A percentile compares a stretch with the other conserved stretches of the same genome.
These are phyloP conservation scores for Fusarium pininemorale DNA, from an alignment of 2,329 filamentous ascomycete species.

Conservation along the genomic window DNA sequence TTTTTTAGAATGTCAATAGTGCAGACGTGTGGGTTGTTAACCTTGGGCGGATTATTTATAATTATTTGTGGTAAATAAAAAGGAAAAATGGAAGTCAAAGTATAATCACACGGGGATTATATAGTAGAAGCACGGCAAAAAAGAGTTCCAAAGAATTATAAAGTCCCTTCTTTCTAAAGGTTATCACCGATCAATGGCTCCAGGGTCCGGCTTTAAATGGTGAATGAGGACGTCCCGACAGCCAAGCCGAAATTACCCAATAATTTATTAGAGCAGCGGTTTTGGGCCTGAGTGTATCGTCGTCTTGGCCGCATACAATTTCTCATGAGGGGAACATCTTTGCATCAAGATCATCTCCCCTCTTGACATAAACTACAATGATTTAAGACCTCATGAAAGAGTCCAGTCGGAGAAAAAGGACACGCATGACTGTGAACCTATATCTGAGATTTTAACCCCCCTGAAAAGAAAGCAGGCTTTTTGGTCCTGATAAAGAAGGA, in stretches of 20 bases:
- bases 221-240: not conserved
- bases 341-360: fast-evolving
- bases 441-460: too few relatives aligned
- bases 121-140: too few relatives aligned
- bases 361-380: too few relatives aligned
- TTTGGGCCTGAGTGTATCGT: not conserved
- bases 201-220: not conserved
- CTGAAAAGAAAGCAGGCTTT: too few relatives aligned
- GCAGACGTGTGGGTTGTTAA: too few relatives aligned
- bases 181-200: too few relatives aligned
- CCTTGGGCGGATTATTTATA: fast-evolving
- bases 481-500: not conserved
- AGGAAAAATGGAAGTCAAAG: fast-evolving
- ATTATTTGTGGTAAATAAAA: fast-evolving
- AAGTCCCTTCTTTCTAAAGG: too few relatives aligned
- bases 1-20: not conserved
- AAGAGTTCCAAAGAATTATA: fast-evolving
- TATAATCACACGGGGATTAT: fast-evolving
- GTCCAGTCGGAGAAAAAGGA: not conserved
- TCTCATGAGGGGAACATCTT: not conserved
- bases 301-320: not conserved
- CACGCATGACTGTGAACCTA: not conserved
- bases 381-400: not conserved
- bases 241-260: fast-evolving
- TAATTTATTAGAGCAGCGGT: not conserved